Evolutionary conservation across 352 stramenopile genomes (phyloP).

Genomic region (Poterioochromonas sp.): DNA sequence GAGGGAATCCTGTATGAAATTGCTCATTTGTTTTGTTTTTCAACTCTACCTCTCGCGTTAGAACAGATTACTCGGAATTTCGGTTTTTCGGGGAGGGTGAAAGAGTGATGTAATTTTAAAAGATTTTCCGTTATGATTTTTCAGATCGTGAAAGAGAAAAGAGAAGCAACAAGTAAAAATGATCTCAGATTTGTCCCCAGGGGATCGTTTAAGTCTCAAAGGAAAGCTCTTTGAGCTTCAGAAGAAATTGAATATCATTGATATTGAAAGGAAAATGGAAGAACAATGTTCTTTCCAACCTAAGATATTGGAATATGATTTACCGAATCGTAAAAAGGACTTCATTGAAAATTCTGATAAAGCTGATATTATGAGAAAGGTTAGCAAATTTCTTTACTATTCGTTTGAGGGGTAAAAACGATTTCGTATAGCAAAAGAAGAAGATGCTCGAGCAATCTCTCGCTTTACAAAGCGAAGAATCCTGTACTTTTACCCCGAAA

Average conservation of each 20-base stretch:
- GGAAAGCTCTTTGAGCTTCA: conserved; percentile 30
- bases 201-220: conserved; percentile 19
- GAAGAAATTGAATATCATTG: conserved; percentile 22
- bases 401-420: background rate
- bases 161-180: no score
- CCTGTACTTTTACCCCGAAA: conserved; percentile 14
- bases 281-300: background rate
- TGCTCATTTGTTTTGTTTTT: no score
- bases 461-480: background rate
- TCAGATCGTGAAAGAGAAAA: no score
- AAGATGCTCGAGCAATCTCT: background rate
- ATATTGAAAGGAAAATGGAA: background rate
- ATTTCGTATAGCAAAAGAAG: background rate
- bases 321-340: background rate
- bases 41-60: no score
- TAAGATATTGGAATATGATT: background rate
- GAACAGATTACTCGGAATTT: no score
- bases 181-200: background rate
- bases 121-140: no score
- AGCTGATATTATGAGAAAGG: background rate
- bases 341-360: conserved; percentile 4
- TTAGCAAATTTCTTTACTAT: background rate
- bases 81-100: no score
- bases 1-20: no score
- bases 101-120: no score